A percentile compares a stretch with the other conserved stretches of the same genome.
phyloP scores from a whole-genome alignment of 2,329 filamentous ascomycete genomes.

The Pseudocercospora fijiensis region DNA sequence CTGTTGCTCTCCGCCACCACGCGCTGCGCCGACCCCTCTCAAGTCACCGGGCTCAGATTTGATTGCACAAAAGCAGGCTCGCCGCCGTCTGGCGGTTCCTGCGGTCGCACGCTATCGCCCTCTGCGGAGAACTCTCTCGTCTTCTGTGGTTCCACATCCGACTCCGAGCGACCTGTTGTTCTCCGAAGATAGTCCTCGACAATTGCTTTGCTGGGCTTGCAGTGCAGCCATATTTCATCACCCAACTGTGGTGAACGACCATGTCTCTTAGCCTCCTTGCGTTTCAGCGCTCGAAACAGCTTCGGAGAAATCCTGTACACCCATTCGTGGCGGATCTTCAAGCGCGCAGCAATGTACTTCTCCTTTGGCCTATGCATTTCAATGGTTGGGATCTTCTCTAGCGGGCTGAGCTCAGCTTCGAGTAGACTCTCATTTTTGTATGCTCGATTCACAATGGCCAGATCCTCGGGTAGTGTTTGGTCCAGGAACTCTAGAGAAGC shows the following conservation, averaged over 20 bases:
- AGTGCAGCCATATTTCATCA: slow-evolving; percentile 58
- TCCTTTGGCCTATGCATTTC: slow-evolving; percentile 53
- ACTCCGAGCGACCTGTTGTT: slow-evolving; percentile 12
- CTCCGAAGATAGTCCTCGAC: slow-evolving; percentile 24
- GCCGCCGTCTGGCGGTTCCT: neutral
- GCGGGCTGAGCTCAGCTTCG: slow-evolving; percentile 34
- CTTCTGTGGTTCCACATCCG: slow-evolving; percentile 2
- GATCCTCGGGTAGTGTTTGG: slow-evolving; percentile 51
- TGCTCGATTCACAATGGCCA: slow-evolving; percentile 50
- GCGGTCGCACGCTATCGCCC: slow-evolving; percentile 2
- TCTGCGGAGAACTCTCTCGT: neutral
- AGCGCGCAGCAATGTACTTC: slow-evolving; percentile 58
- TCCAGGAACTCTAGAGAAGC: slow-evolving; percentile 63
- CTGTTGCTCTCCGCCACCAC: neutral
- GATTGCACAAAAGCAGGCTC: neutral
- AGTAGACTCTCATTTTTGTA: slow-evolving; percentile 56
- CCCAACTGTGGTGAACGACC: slow-evolving; percentile 39
- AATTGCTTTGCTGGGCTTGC: slow-evolving; percentile 37
- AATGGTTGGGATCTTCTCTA: slow-evolving; percentile 52
- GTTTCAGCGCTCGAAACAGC: slow-evolving; percentile 44
- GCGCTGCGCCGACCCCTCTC: neutral
- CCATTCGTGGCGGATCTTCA: slow-evolving; percentile 61
- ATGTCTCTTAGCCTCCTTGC: slow-evolving; percentile 39
- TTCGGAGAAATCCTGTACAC: slow-evolving; percentile 50
- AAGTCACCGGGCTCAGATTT: neutral